Evolutionary conservation across 1,284 basidiomycete species (phyloP).

Genomic region (Wolfiporia cocos): DNA sequence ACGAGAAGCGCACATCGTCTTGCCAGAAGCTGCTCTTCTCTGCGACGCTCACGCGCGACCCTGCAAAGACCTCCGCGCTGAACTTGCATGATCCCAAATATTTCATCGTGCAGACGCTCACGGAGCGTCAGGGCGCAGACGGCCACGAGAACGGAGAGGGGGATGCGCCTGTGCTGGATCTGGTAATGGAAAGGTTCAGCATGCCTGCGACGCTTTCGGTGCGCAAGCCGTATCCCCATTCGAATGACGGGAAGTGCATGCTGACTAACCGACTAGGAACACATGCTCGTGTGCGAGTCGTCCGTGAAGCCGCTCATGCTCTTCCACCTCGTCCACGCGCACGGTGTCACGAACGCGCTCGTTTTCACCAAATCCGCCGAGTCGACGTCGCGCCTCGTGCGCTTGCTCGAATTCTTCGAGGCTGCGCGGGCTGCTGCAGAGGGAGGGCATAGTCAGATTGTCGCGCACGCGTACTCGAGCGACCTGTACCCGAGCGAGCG

Average conservation of each 20-base stretch:
- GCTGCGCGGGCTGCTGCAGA: constrained; percentile 30
- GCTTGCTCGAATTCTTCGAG: constrained; percentile 82
- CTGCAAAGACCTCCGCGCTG: constrained; percentile 84
- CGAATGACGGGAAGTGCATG: neutral
- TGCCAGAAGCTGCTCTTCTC: constrained; percentile 98
- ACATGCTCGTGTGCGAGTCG: constrained; percentile 79
- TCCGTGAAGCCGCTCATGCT: constrained; percentile 86
- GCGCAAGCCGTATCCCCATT: constrained; percentile 13
- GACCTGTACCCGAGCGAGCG: constrained; percentile 77
- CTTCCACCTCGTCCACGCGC: constrained; percentile 75
- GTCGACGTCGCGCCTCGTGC: constrained; percentile 79
- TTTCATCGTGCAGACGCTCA: constrained; percentile 67
- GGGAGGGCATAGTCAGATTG: constrained; percentile 27
- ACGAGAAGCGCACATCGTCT: constrained; percentile 52
- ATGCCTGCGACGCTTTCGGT: constrained; percentile 77
- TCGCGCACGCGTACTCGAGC: constrained; percentile 78
- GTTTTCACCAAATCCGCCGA: constrained; percentile 97
- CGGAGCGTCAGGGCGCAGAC: constrained; percentile 19
- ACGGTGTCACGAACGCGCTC: constrained; percentile 63
- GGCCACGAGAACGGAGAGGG: constrained; percentile 22
- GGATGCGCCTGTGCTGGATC: constrained; percentile 38
- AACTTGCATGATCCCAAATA: constrained; percentile 82
- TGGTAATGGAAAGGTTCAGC: constrained; percentile 73
- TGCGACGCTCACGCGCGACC: constrained; percentile 93
- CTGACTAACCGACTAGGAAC: constrained; percentile 54